These are phyloP conservation scores for Silene conica DNA, from an alignment of 148 eudicot genomes.

Conservation along the genomic window DNA sequence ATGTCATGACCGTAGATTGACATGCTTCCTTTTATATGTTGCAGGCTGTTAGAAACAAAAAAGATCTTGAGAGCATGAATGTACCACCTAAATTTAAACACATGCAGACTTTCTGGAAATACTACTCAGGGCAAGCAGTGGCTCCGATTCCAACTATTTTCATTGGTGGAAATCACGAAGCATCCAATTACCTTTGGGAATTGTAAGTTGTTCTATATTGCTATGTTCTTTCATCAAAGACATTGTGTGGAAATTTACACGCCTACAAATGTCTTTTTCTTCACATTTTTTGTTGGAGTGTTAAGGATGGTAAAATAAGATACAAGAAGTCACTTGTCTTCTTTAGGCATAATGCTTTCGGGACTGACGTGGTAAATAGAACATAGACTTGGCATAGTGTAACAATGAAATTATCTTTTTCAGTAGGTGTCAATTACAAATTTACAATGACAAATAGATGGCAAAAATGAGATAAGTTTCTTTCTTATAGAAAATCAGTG, in stretches of 20 bases:
- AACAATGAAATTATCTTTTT: not conserved
- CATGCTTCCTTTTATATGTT: not conserved
- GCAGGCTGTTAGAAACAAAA: constrained; percentile 95
- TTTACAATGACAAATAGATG: not conserved
- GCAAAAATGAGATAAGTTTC: too few relatives aligned
- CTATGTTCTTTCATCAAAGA: not conserved
- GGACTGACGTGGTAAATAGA: not conserved
- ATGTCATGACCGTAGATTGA: not conserved
- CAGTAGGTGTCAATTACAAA: not conserved
- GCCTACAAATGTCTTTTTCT: not conserved
- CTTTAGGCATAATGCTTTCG: not conserved
- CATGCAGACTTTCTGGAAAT: constrained; percentile 97
- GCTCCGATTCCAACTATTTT: constrained; percentile 96
- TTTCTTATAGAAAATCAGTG: not conserved
- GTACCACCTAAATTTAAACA: constrained; percentile 60
- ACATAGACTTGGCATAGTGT: not conserved
- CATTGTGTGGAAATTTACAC: not conserved
- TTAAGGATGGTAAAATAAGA: not conserved
- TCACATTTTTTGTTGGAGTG: not conserved
- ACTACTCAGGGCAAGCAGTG: constrained; percentile 83
- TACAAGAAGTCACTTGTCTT: not conserved
- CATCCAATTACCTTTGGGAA: constrained; percentile 97
- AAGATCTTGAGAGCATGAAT: constrained; percentile 80
- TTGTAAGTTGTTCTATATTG: constrained; percentile 53
- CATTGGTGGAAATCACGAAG: constrained; percentile 98